phyloP scores from a whole-genome alignment of 768 basidiomycete species.

The Suillus sp. region DNA sequence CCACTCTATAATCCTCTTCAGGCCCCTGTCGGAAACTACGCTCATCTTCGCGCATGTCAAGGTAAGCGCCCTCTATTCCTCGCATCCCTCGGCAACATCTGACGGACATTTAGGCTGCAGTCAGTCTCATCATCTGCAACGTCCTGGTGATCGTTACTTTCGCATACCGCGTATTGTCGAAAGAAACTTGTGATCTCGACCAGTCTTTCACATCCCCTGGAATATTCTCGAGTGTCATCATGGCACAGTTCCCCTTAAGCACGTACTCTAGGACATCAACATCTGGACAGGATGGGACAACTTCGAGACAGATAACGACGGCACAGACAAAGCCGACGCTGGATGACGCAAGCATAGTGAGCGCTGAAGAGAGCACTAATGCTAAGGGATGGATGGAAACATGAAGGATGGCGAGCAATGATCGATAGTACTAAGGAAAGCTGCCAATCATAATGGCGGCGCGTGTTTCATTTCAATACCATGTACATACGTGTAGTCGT shows the following conservation, averaged over 20 bases:
- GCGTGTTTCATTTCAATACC: not conserved
- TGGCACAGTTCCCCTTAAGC: not conserved
- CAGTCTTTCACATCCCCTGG: not conserved
- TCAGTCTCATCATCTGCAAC: conserved; percentile 30
- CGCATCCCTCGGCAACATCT: not conserved
- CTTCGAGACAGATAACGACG: not conserved
- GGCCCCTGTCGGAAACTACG: conserved; percentile 10
- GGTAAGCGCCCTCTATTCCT: conserved; percentile 3
- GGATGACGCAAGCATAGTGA: not conserved
- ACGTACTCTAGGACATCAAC: not conserved
- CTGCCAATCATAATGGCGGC: not conserved
- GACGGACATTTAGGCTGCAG: conserved; percentile 19
- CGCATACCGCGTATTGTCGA: conserved; percentile 19
- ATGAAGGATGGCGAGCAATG: not conserved
- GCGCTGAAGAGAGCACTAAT: not conserved
- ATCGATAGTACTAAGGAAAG: not conserved
- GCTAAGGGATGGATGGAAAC: not conserved
- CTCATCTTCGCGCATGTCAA: conserved; percentile 29
- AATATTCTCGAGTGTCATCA: not conserved
- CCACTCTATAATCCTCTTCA: conserved; percentile 16
- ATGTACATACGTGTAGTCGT: not conserved
- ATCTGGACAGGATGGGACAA: not conserved
- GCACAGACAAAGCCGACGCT: not conserved
- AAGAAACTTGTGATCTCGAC: conserved; percentile 14
- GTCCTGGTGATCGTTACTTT: conserved; percentile 31